Evolutionary conservation across 2,329 filamentous ascomycete genomes (phyloP).

Genomic region (Alternaria viburni): DNA sequence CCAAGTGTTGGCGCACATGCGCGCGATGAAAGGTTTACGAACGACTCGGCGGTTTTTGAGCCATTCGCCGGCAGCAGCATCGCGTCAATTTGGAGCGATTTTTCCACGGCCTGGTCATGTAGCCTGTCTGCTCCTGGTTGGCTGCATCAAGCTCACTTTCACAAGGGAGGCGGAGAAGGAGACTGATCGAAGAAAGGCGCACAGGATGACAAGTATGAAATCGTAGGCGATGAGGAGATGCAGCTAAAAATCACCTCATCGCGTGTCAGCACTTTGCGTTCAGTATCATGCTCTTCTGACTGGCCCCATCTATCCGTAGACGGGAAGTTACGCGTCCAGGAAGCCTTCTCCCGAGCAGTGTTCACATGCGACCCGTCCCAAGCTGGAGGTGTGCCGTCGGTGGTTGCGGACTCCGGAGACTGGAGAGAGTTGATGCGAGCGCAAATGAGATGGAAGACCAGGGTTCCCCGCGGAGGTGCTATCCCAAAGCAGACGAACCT

Average conservation of each 20-base stretch:
- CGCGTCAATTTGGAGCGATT: neutral
- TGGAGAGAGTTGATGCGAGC: neutral
- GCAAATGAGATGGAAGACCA: conserved; percentile 1
- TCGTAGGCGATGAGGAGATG: neutral
- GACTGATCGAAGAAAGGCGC: neutral
- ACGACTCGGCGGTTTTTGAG: neutral
- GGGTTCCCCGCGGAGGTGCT: conserved; percentile 24
- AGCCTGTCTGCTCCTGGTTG: neutral
- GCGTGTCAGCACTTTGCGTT: neutral
- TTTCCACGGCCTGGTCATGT: neutral
- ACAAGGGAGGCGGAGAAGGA: neutral
- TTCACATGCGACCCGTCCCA: neutral
- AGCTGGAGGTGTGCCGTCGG: neutral
- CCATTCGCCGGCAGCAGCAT: neutral
- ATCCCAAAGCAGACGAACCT: conserved; percentile 23
- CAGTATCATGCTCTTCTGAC: neutral
- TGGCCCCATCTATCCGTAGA: neutral
- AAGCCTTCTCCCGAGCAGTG: neutral
- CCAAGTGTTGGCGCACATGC: neutral
- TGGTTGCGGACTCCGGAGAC: neutral
- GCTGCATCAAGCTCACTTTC: neutral
- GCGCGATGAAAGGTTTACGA: neutral
- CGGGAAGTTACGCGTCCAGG: neutral
- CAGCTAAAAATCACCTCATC: neutral
- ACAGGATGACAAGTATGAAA: neutral